Evolutionary conservation across 1,284 basidiomycete species (phyloP).

Genomic region (Taiwanofungus camphoratus): DNA sequence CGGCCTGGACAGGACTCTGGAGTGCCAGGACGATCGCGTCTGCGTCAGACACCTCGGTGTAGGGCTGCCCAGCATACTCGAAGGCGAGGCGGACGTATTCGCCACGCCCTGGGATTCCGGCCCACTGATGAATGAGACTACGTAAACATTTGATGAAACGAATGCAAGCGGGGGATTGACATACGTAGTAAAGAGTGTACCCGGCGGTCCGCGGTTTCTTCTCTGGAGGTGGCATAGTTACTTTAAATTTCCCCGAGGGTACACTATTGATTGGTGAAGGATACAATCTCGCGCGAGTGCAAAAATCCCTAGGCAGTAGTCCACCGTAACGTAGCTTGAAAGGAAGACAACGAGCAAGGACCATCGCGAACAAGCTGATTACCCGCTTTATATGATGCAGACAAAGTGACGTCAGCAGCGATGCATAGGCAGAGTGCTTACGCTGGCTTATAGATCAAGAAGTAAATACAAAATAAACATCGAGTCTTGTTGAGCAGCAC

Average conservation of each 20-base stretch:
- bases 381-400: too few species aligned
- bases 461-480: too few species aligned
- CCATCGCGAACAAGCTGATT: too few species aligned
- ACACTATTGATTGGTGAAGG: too few species aligned
- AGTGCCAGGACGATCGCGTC: slow-evolving; percentile 15
- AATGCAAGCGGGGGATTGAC: slow-evolving; percentile 9
- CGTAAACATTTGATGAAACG: neutral
- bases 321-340: too few species aligned
- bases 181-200: slow-evolving; percentile 29
- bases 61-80: slow-evolving; percentile 34
- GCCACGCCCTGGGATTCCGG: slow-evolving; percentile 38
- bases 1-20: slow-evolving; percentile 15
- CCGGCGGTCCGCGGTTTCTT: slow-evolving; percentile 26
- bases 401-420: too few species aligned
- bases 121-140: slow-evolving; percentile 25
- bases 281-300: too few species aligned
- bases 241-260: neutral
- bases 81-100: slow-evolving; percentile 43
- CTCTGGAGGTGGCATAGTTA: slow-evolving; percentile 17
- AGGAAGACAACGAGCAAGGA: too few species aligned
- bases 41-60: slow-evolving; percentile 28
- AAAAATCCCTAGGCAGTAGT: too few species aligned
- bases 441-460: too few species aligned
- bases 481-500: too few species aligned
- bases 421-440: too few species aligned